Evolutionary conservation across 2,329 filamentous ascomycete genomes (phyloP).

Genomic region (Cordyceps cicadae): DNA sequence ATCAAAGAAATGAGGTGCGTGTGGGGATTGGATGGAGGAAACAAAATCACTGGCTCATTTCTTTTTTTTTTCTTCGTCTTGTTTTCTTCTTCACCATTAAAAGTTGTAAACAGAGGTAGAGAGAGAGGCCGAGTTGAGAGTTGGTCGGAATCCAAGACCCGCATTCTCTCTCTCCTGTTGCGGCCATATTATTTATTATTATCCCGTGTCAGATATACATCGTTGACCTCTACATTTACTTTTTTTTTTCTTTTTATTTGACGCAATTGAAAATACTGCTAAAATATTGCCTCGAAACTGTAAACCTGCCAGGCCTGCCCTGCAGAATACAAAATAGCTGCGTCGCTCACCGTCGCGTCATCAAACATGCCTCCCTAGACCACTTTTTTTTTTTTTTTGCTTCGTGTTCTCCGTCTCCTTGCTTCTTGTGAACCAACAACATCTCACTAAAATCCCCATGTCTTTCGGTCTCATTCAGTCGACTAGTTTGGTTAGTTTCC

Average conservation of each 20-base stretch:
- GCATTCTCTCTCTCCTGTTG: too few relatives aligned
- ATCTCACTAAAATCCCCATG: background rate
- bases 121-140: too few relatives aligned
- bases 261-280: background rate
- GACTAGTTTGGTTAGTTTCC: too few relatives aligned
- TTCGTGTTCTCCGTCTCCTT: background rate
- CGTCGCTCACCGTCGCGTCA: background rate
- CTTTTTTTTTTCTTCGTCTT: background rate
- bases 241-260: background rate
- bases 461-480: too few relatives aligned
- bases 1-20: conserved; percentile 12
- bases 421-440: background rate
- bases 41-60: background rate
- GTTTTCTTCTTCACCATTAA: background rate
- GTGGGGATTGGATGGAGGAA: background rate
- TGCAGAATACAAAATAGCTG: background rate
- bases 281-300: background rate
- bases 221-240: background rate
- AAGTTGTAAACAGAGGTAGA: too few relatives aligned
- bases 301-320: background rate
- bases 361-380: background rate
- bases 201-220: background rate
- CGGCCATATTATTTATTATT: too few relatives aligned
- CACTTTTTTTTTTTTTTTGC: background rate
- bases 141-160: too few relatives aligned